Conservation (phyloP, 768 basidiomycete species). For the Podaxis mareebaensis region DNA sequence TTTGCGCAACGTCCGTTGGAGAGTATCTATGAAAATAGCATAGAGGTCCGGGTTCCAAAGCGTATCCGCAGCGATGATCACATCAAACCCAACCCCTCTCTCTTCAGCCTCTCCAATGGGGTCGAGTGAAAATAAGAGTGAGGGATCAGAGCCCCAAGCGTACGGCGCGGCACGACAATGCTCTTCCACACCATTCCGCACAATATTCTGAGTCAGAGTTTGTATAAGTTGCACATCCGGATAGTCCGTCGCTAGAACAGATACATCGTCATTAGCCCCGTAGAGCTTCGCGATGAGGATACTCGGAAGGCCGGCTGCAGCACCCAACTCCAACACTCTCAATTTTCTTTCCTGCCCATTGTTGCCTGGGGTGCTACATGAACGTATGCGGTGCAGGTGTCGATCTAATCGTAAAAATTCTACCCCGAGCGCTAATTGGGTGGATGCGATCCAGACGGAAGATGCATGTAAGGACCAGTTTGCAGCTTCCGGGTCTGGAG, state of each 20-base stretch:
- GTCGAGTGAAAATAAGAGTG: conserved; percentile 15
- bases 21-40: conserved; percentile 48
- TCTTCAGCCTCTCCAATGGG: conserved; percentile 19
- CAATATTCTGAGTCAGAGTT: conserved; percentile 58
- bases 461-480: conserved; percentile 82
- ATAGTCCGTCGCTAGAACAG: conserved; percentile 67
- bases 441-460: conserved; percentile 71
- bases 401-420: conserved; percentile 41
- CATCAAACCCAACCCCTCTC: conserved; percentile 47
- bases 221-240: conserved; percentile 63
- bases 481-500: conserved; percentile 63
- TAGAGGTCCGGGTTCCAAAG: conserved; percentile 75
- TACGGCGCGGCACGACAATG: conserved; percentile 58
- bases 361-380: neutral
- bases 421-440: conserved; percentile 68
- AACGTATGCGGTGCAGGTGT: conserved; percentile 9
- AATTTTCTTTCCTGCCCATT: conserved; percentile 1
- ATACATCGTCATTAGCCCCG: conserved; percentile 24
- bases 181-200: conserved; percentile 45
- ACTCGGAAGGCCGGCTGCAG: conserved; percentile 73
- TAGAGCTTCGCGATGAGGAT: conserved; percentile 60
- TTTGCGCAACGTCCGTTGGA: conserved; percentile 48
- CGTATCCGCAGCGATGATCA: conserved; percentile 74
- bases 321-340: conserved; percentile 69
- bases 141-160: conserved; percentile 63